These are phyloP conservation scores for Diplocarpon mali DNA, from an alignment of 2,329 filamentous ascomycete genomes.

Conservation along the genomic window DNA sequence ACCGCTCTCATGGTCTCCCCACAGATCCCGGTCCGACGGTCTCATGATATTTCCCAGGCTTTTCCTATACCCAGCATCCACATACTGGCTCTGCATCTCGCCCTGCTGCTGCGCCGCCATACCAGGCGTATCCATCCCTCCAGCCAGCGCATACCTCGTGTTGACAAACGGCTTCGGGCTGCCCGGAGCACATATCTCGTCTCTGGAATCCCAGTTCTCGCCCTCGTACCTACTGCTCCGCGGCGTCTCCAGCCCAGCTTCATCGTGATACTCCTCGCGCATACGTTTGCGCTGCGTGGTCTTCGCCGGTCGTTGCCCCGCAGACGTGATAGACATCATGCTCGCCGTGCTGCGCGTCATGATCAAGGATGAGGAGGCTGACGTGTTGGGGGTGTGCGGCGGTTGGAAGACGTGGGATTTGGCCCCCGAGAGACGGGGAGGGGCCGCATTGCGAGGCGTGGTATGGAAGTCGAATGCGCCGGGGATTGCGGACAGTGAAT, in stretches of 20 bases:
- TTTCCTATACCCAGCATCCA: constrained; percentile 31
- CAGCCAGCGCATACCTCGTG: constrained; percentile 38
- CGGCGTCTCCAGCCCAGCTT: constrained; percentile 2
- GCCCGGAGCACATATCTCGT: constrained; percentile 13
- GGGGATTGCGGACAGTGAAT: constrained; percentile 17
- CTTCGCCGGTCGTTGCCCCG: constrained; percentile 5
- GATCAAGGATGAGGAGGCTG: constrained; percentile 26
- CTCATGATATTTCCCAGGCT: constrained; percentile 12
- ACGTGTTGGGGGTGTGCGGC: constrained; percentile 30
- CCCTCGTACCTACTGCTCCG: constrained; percentile 3
- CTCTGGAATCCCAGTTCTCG: constrained; percentile 5
- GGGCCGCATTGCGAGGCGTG: constrained; percentile 11
- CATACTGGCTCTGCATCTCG: constrained; percentile 24
- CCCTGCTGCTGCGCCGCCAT: constrained; percentile 25
- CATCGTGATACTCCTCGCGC: constrained; percentile 9
- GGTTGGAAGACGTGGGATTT: constrained; percentile 33
- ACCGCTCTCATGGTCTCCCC: constrained; percentile 9
- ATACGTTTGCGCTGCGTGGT: constrained; percentile 10
- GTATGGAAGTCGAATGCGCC: constrained; percentile 18
- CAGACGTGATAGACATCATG: constrained; percentile 10
- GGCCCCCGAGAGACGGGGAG: constrained; percentile 22
- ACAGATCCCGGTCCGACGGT: constrained; percentile 3
- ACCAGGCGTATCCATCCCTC: constrained; percentile 37
- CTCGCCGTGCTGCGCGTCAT: constrained; percentile 19
- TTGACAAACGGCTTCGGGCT: constrained; percentile 36